Evolutionary conservation across 78 protist species (phyloP), one percentile per base, ranked within the genome.

Genomic region (Parvularia atlantis): DNA sequence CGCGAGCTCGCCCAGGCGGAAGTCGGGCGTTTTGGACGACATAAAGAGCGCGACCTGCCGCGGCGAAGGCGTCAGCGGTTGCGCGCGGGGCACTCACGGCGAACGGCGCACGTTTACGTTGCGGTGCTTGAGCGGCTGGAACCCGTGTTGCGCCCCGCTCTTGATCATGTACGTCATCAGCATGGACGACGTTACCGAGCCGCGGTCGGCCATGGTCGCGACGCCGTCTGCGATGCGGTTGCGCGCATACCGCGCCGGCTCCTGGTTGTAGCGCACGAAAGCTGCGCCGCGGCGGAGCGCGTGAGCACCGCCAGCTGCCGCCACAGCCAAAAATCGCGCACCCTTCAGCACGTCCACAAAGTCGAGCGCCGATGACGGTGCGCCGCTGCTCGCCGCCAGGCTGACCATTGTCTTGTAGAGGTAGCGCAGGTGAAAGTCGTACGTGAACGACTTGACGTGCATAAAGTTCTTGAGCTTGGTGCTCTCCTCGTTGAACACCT

Each of bases 351-450:
- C 60, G 30, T 54, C 37, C 35, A 54, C 35, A 9, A 54, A n/a
- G 11, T 7, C 60, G 37, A 6, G 35, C 9, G n/a, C 35, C 2
- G 13, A 10, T 14, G 13, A 3, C 28, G 28, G 35, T 1, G 60
- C 35, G 35, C 2, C 13, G 33, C 28, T 6, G 11, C 2, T 1
- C 37, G 60, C 2, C 24, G 37, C 11, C 37, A n/a, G 35, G 13
- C 2, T 35, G 26, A 59, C 19, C 31, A 36, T 35, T 5, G 39
- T 1, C 43, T n/a, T n/a, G n/a, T 36, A 17, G 43, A 59, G 3
- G 24, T 36, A 2, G 65, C 65, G 65, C 65, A 59, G 65, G 65
- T 59, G 65, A 11, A 36, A 59, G 43, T 59, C 65, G 43, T 59
- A 36, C 17, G 43, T 22, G 43, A 59, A 59, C 14, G 46, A 36